Base-by-base conservation (phyloP, 176 grass and related monocot genomes). In the Cocos nucifera region DNA sequence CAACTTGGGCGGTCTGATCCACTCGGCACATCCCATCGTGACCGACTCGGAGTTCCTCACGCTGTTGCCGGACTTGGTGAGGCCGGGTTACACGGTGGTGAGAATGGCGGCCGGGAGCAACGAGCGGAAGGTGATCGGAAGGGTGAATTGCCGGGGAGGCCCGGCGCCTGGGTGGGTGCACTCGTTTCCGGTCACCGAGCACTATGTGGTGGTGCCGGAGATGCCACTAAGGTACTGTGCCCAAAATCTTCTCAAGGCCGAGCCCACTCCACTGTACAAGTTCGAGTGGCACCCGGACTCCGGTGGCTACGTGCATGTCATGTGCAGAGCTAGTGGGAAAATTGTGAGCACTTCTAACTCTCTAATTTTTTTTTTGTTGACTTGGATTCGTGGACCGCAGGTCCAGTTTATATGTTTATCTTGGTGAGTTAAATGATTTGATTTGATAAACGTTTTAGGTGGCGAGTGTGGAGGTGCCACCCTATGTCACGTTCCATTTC, bases 201-300 rank as follows among this genome's bases (percentile, higher is more conserved):
- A 85, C 73, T 98, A 92, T 59, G 82, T 98, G 19, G 28, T 98
- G 4, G 88, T 98, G 70, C 94, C 94, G 75, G 94, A 98, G 80
- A 98, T 98, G 94, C 79, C 88, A 58, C 77, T 98, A 56, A 72
- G 94, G 49, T 98, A 98, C 77, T 98, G 87, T 51, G 82, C 78
- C 26, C 77, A 67, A 15, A 98, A 98, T 79, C 88, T 98, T 22
- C 82, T 98, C 15, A 71, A 82, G 27, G 87, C 94, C 4, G 94
- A 98, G 75, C 94, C 94, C 15, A 98, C 94, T 44, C 88, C 94
- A 51, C 76, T 98, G 23, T 98, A 98, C 94, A 98, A 98, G 84
- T 98, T 98, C 61, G 79, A 92, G 71, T 93, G 94, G 94, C 87
- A 93, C 60, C 73, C 70, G 7, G 74, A 82, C 56, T 85, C 78